Conservation (phyloP, 345 rosid species). For the Viola odorata region DNA sequence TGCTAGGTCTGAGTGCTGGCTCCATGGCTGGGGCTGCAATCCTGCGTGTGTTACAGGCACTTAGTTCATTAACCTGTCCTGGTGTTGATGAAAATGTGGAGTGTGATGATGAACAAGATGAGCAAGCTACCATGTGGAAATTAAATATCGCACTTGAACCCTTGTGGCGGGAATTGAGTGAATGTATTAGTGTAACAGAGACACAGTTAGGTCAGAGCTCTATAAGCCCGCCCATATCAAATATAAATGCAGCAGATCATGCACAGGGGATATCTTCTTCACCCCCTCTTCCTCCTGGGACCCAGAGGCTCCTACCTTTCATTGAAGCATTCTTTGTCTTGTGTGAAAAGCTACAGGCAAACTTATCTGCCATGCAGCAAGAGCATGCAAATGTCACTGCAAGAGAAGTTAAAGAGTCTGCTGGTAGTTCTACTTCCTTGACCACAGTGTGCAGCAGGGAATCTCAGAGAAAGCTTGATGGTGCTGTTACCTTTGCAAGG, state of each 20-base stretch:
- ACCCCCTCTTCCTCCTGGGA: conserved; percentile 86
- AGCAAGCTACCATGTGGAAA: conserved; percentile 65
- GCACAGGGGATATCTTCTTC: conserved; percentile 54
- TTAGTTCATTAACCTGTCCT: conserved; percentile 56
- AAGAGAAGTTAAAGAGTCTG: conserved; percentile 76
- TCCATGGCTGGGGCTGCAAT: conserved; percentile 94
- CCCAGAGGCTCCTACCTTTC: conserved; percentile 85
- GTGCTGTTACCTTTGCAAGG: conserved; percentile 69
- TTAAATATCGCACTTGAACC: conserved; percentile 74
- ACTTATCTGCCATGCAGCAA: conserved; percentile 47
- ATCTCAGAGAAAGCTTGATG: conserved; percentile 66
- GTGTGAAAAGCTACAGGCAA: conserved; percentile 82
- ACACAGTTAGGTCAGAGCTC: conserved; percentile 68
- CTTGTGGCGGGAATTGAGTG: conserved; percentile 87
- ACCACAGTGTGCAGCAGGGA: conserved; percentile 38
- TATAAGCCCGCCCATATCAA: conserved; percentile 31
- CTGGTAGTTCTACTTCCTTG: conserved; percentile 41
- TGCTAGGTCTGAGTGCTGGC: conserved; percentile 80
- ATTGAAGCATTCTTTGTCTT: conserved; percentile 95
- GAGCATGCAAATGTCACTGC: conserved; percentile 66
- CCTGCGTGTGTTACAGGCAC: conserved; percentile 80
- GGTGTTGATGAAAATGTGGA: conserved; percentile 32
- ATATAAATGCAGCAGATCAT: conserved; percentile 49
- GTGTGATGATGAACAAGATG: conserved; percentile 54
- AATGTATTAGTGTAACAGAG: conserved; percentile 83